A percentile compares a stretch with the other conserved stretches of the same genome.
These are phyloP conservation scores for Cenchrus americanus DNA, from an alignment of 176 grass and related monocot genomes.

Conservation along the genomic window DNA sequence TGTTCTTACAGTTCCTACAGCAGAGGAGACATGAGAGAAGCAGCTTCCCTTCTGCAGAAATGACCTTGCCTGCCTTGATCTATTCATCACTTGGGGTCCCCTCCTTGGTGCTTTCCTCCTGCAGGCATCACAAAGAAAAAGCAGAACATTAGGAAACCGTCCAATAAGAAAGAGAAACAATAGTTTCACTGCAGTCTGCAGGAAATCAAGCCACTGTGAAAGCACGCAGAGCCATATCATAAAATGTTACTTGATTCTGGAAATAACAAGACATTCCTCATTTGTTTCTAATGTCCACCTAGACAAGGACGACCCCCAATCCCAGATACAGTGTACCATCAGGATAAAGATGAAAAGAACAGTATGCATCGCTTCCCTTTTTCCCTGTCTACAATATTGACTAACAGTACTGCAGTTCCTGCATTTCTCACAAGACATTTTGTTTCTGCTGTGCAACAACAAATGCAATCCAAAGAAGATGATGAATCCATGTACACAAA, in stretches of 20 bases:
- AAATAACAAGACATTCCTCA: not conserved
- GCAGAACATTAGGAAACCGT: not conserved
- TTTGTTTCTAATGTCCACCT: not conserved
- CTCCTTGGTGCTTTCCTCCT: conserved; percentile 40
- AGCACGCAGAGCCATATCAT: not conserved
- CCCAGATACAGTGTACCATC: not conserved
- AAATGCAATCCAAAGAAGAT: not conserved
- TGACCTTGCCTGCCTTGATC: not conserved
- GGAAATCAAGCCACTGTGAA: not conserved
- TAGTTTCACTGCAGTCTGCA: not conserved
- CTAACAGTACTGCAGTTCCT: not conserved
- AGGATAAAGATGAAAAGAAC: not conserved
- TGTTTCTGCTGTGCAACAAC: not conserved
- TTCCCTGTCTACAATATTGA: not conserved
- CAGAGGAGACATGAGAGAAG: conserved; percentile 17
- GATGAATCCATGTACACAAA: no score
- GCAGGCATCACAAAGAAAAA: conserved; percentile 6
- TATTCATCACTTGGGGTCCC: not conserved
- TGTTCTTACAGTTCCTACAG: conserved; percentile 27
- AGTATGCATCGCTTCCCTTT: not conserved
- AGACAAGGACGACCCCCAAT: not conserved
- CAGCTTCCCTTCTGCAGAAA: not conserved
- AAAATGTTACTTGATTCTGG: not conserved
- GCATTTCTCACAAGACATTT: not conserved
- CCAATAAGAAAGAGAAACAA: not conserved